Base-by-base conservation (phyloP, 192 early-diverging fungal species). In the Spinellus fusiger region DNA sequence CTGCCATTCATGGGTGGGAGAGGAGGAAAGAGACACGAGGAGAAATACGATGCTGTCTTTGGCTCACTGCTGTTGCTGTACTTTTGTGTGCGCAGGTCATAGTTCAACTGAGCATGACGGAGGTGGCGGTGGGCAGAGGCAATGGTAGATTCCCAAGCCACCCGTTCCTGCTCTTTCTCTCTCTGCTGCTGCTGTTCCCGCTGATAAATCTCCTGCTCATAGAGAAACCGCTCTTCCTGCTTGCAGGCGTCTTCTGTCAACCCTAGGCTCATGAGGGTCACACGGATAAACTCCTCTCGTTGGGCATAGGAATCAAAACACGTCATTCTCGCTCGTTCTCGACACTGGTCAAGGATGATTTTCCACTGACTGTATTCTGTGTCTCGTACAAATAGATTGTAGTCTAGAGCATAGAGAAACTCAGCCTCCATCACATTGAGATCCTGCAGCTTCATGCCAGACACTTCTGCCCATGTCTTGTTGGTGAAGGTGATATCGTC, bases 401-500 rank as follows among this genome's bases (percentile, higher is more conserved):
- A 91, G 48, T 88, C 80, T 52, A 94, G 80, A 23, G 84, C 86
- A 28, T 74, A 68, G 62, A 94, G 67, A 65, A 94, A 90, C 71
- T 93, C 90, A 50, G 87, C 78, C 76, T 91, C 91, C 75, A 91
- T 87, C n/a, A 89, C 82, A 50, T 87, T 87, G 25, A 95, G 73
- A 70, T 95, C 90, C 52, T 82, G 68, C 35, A 90, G 79, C 6
- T 91, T 90, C 70, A 95, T 89, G 38, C 84, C 79, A 33, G 84
- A 89, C 18, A 95, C 87, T 68, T 91, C 86, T 18, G 87, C 84
- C 93, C 93, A 95, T 1, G 93, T 92, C 69, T 86, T 82, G 73
- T 90, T 93, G 26, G 92, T 88, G 51, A 89, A 95, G 37, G 90
- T 93, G 71, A 91, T 90, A 72, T 95, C 93, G 51, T 90, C 84